phyloP scores from a whole-genome alignment of 495 filamentous ascomycete genomes.

The Niebla homalea region DNA sequence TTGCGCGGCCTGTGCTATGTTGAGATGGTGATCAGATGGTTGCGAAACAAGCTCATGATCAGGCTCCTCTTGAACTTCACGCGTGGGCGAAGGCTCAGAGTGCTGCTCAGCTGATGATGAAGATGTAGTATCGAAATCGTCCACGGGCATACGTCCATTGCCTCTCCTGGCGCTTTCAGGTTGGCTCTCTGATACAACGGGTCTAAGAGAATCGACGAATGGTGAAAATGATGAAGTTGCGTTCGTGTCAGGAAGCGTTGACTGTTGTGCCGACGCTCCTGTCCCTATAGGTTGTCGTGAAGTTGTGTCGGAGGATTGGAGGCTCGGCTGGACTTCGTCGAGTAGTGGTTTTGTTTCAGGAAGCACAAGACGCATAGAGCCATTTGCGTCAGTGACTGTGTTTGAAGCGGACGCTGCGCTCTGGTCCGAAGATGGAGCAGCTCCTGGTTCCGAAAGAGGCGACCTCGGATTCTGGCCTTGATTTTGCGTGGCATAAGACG shows the following conservation, averaged over 20 bases:
- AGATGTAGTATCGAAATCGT: conserved; percentile 34
- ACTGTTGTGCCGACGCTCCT: conserved; percentile 4
- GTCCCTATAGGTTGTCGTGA: conserved; percentile 18
- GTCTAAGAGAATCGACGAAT: conserved; percentile 17
- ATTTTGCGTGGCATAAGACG: conserved; percentile 6
- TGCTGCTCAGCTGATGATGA: conserved; percentile 21
- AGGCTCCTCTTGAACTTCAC: conserved; percentile 3
- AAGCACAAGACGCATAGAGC: conserved; percentile 49
- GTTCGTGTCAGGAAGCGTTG: conserved; percentile 8
- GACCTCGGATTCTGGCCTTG: conserved; percentile 4
- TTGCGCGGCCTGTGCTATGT: conserved; percentile 5
- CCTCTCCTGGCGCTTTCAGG: conserved; percentile 40
- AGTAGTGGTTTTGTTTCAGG: conserved; percentile 33
- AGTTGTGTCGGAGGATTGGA: not conserved
- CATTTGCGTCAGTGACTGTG: conserved; percentile 8
- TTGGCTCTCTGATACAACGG: conserved; percentile 26
- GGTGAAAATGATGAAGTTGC: conserved; percentile 14
- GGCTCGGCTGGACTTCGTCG: conserved; percentile 19
- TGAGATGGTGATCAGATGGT: conserved; percentile 4
- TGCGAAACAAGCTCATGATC: not conserved
- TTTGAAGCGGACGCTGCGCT: conserved; percentile 4
- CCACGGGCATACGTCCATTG: conserved; percentile 27
- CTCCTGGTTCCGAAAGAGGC: conserved; percentile 7
- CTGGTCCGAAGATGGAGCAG: conserved; percentile 3
- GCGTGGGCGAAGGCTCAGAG: conserved; percentile 14